Base-by-base conservation (phyloP, 83 land plant genomes). In the Picea abies region DNA sequence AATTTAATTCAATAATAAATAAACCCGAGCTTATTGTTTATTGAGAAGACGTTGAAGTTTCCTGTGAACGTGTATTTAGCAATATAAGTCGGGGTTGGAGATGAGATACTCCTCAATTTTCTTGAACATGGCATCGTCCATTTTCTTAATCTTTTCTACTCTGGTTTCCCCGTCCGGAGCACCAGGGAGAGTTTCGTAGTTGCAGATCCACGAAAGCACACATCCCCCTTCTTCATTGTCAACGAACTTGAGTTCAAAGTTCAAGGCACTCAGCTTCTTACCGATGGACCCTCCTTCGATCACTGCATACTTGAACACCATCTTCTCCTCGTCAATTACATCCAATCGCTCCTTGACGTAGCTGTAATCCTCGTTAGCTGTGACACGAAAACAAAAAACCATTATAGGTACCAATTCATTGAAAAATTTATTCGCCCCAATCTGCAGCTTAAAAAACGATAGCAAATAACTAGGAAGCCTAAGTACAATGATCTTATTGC, bases 301-400 rank as follows among this genome's bases (percentile, higher is more conserved):
- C 60, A 5, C 3, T 2, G n/a, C 17, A 23, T 78, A 78, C 17
- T 19, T 22, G 29, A 25, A 22, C 16, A 78, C 62, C 26, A 49
- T 12, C 12, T 22, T 56, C 0, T 22, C 79, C 17, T 78, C 62
- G 4, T 78, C 79, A 2, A 78, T 20, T 11, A 49, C 29, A 3
- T 78, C 79, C 62, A 52, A 52, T 1, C 62, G 79, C 32, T 78
- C 79, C 62, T 78, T 78, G 3, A 60, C 20, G 52, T 78, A 78
- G 32, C 62, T 52, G 52, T 4, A 78, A 12, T 52, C 12, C 20
- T 20, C 11, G 15, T 17, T 76, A 1, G n/a, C 61, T 76, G 79
- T 67, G 70, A 67, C 29, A 67, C 1, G 2, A 67, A 67, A 26
- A 19, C n/a, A 7, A 23, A 67, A 22, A 22, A 8, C 29, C 29